phyloP scores from a whole-genome alignment of 108 stramenopile species.

The Skeletonema tropicum region DNA sequence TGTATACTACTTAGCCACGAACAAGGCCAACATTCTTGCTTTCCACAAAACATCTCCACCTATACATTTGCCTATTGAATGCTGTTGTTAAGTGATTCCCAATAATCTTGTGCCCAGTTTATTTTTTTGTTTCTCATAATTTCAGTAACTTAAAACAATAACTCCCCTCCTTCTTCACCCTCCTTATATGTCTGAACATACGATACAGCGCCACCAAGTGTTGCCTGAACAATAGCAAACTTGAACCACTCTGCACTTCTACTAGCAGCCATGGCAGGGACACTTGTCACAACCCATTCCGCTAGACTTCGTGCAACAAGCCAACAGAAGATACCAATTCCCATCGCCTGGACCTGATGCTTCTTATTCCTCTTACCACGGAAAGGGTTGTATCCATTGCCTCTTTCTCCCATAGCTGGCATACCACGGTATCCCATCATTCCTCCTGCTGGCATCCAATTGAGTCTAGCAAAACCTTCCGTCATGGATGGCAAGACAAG shows the following conservation, averaged over 20 bases:
- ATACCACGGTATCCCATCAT: conserved; percentile 84
- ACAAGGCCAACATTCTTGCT: background rate
- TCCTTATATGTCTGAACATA: conserved; percentile 59
- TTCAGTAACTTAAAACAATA: conserved; percentile 38
- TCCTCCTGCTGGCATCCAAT: conserved; percentile 76
- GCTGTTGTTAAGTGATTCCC: background rate
- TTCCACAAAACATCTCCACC: background rate
- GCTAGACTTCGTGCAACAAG: conserved; percentile 30
- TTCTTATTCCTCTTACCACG: conserved; percentile 53
- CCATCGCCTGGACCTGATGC: conserved; percentile 54
- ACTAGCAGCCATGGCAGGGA: conserved; percentile 49
- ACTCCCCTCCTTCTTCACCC: conserved; percentile 32
- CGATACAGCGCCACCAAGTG: conserved; percentile 23
- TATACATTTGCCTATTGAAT: conserved; percentile 4
- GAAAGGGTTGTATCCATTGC: conserved; percentile 52
- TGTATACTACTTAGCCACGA: background rate
- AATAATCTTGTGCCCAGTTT: background rate
- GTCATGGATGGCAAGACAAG: conserved; percentile 65
- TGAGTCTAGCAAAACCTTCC: conserved; percentile 64
- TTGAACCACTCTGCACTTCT: conserved; percentile 42
- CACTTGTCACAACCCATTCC: conserved; percentile 37
- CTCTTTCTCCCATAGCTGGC: conserved; percentile 54
- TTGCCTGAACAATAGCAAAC: conserved; percentile 54
- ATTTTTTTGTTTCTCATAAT: background rate
- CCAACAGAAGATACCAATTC: conserved; percentile 43